phyloP scores from a whole-genome alignment of 2,329 filamentous ascomycete species.

The Curvularia spicifera region DNA sequence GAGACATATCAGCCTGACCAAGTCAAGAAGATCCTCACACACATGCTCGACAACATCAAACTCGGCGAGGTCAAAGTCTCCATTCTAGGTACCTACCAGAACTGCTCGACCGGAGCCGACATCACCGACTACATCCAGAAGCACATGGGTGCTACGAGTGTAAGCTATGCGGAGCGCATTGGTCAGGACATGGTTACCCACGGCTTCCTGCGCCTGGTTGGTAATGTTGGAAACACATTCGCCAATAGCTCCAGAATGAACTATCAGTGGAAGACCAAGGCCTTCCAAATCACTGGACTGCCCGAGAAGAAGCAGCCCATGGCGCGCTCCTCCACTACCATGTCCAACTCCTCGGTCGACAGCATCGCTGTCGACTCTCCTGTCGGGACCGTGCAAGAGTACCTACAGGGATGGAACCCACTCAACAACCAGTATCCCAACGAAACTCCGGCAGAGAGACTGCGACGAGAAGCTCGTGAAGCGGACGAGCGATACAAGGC shows the following conservation, averaged over 20 bases:
- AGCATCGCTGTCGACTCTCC: conserved; percentile 74
- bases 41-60: conserved; percentile 86
- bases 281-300: conserved; percentile 84
- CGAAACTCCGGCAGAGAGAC: conserved; percentile 84
- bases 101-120: conserved; percentile 88
- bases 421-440: conserved; percentile 90
- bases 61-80: conserved; percentile 92
- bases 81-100: conserved; percentile 92
- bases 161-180: conserved; percentile 91
- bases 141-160: conserved; percentile 79
- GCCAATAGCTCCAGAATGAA: conserved; percentile 97
- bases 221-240: conserved; percentile 93
- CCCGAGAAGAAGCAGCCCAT: conserved; percentile 83
- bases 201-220: conserved; percentile 87
- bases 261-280: conserved; percentile 95
- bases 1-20: conserved; percentile 83
- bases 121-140: conserved; percentile 96
- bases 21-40: conserved; percentile 84
- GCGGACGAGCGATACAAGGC: conserved; percentile 93
- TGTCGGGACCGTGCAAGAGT: conserved; percentile 83
- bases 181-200: conserved; percentile 89
- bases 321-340: conserved; percentile 74
- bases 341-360: conserved; percentile 52
- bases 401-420: conserved; percentile 90
- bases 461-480: conserved; percentile 87